Percentiles rank a stretch among this genome's conserved stretches.
Evolutionary conservation across 2,329 filamentous ascomycete genomes (phyloP).

Genomic region (Xylariales sp.): DNA sequence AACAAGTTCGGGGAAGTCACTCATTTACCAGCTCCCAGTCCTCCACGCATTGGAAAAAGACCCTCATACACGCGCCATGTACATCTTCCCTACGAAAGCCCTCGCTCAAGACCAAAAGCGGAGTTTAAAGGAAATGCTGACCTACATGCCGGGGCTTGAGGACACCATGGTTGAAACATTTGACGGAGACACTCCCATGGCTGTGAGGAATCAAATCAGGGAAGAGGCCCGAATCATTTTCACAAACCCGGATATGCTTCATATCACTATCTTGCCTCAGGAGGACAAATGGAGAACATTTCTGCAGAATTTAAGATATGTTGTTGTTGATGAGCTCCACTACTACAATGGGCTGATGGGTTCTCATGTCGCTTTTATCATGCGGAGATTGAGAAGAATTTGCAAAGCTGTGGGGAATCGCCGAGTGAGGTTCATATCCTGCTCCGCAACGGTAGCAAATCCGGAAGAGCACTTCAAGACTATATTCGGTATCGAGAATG

Average conservation of each 20-base stretch:
- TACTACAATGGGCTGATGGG: conserved; percentile 96
- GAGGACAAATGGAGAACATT: conserved; percentile 87
- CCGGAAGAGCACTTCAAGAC: conserved; percentile 87
- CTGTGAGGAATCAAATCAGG: conserved; percentile 70
- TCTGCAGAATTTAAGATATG: conserved; percentile 82
- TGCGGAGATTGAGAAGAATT: conserved; percentile 81
- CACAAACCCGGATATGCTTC: conserved; percentile 97
- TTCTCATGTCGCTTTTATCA: conserved; percentile 89
- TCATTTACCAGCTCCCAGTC: conserved; percentile 97
- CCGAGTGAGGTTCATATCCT: conserved; percentile 85
- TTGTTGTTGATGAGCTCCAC: conserved; percentile 90
- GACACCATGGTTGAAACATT: conserved; percentile 84
- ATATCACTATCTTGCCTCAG: conserved; percentile 87
- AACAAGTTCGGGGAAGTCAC: conserved; percentile 91
- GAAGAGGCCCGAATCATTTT: conserved; percentile 92
- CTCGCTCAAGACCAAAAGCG: conserved; percentile 90
- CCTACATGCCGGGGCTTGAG: conserved; percentile 74
- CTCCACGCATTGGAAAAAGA: conserved; percentile 81
- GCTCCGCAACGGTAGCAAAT: conserved; percentile 94
- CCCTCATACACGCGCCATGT: conserved; percentile 77
- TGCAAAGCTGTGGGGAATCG: conserved; percentile 88
- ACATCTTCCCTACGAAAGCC: conserved; percentile 97
- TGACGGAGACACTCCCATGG: conserved; percentile 89
- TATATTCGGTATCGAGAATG: conserved; percentile 84
- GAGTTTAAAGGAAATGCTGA: conserved; percentile 79